phyloP scores from a whole-genome alignment of 805 yeast genomes.

The Cyberlindnera amylophila region DNA sequence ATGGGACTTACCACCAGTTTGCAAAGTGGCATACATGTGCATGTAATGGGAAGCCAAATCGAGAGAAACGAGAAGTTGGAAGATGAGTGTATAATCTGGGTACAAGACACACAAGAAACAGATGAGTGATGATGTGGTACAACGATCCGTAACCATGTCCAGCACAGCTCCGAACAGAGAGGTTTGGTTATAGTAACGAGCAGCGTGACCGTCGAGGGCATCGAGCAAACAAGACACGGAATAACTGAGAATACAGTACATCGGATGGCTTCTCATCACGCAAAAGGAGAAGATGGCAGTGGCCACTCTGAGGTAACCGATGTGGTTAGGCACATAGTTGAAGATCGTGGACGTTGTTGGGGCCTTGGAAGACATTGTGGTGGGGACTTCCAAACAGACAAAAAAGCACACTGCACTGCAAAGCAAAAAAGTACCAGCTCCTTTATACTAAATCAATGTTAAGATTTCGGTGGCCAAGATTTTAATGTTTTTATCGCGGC shows the following conservation, averaged over 20 bases:
- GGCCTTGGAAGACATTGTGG: slow-evolving; percentile 8
- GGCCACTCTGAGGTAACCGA: slow-evolving; percentile 82
- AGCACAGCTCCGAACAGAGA: slow-evolving; percentile 93
- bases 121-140: slow-evolving; percentile 91
- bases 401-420: too few relatives aligned
- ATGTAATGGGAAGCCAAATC: slow-evolving; percentile 93
- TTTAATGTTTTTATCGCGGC: too few relatives aligned
- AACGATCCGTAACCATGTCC: slow-evolving; percentile 98
- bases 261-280: slow-evolving; percentile 82
- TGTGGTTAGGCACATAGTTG: slow-evolving; percentile 83
- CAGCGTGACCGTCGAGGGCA: slow-evolving; percentile 96
- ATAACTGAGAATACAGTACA: slow-evolving; percentile 70
- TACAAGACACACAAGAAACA: slow-evolving; percentile 80
- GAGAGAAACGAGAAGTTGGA: slow-evolving; percentile 82
- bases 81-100: slow-evolving; percentile 53
- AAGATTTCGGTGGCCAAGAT: too few relatives aligned
- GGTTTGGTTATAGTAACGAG: slow-evolving; percentile 83
- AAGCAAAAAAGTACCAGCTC: too few relatives aligned
- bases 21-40: slow-evolving; percentile 95
- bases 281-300: slow-evolving; percentile 78
- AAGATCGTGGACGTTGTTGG: slow-evolving; percentile 53
- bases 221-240: slow-evolving; percentile 88
- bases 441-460: too few relatives aligned
- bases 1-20: slow-evolving; percentile 77
- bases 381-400: too few relatives aligned